phyloP scores from a whole-genome alignment of 768 basidiomycete species.

The Chalciporus pseudorubinellus region DNA sequence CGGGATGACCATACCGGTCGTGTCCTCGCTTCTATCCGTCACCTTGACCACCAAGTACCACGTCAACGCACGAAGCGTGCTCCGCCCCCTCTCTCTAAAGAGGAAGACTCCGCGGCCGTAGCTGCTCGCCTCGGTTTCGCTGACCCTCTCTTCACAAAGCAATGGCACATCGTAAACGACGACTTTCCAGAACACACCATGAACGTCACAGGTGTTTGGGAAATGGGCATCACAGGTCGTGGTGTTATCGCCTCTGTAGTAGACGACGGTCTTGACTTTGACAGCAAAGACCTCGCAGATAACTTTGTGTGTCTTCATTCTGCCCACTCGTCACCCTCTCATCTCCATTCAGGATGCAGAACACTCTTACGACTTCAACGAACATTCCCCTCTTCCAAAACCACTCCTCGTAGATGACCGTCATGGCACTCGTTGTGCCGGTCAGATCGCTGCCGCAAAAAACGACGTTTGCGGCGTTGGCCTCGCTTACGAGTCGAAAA shows the following conservation, averaged over 20 bases:
- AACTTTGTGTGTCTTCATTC: conserved; percentile 76
- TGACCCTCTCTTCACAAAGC: conserved; percentile 79
- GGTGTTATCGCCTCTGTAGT: conserved; percentile 87
- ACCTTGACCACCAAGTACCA: conserved; percentile 61
- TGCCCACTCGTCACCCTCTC: not conserved
- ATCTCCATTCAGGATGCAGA: conserved; percentile 59
- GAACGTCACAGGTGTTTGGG: conserved; percentile 94
- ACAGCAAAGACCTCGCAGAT: conserved; percentile 76
- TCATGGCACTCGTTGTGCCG: conserved; percentile 97
- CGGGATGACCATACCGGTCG: conserved; percentile 40
- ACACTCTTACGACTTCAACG: conserved; percentile 95
- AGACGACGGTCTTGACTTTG: conserved; percentile 94
- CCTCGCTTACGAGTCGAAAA: conserved; percentile 86
- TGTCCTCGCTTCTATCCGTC: conserved; percentile 55
- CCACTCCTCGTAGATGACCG: conserved; percentile 89
- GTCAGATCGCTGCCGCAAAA: conserved; percentile 90
- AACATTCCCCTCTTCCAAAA: conserved; percentile 82
- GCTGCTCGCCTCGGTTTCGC: conserved; percentile 62
- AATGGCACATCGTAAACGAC: conserved; percentile 96
- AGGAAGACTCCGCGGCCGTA: conserved; percentile 41
- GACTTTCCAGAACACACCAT: conserved; percentile 78
- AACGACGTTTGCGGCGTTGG: conserved; percentile 95
- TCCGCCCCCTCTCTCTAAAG: conserved; percentile 53
- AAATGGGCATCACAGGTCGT: conserved; percentile 81
- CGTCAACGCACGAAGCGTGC: conserved; percentile 72